Evolutionary conservation across 2,329 filamentous ascomycete genomes (phyloP).

Genomic region (Trichoderma sp.): DNA sequence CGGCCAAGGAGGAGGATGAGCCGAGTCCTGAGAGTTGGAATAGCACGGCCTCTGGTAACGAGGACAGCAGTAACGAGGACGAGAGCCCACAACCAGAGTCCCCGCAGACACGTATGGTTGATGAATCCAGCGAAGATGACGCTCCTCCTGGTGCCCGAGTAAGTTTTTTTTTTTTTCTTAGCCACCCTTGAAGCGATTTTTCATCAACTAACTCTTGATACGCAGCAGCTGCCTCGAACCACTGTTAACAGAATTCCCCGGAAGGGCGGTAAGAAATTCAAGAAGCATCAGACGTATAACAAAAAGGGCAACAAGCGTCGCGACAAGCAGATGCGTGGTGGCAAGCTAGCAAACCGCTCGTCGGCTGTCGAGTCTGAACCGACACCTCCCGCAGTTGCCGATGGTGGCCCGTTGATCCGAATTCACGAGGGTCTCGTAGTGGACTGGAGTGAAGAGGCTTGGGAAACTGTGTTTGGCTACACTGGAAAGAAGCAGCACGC

Average conservation of each 20-base stretch:
- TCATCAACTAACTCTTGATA: not conserved
- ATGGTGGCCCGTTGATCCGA: conserved; percentile 69
- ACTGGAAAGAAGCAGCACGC: conserved; percentile 43
- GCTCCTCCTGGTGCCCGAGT: conserved; percentile 36
- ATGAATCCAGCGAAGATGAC: conserved; percentile 61
- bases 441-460: conserved; percentile 77
- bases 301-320: conserved; percentile 55
- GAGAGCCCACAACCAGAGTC: conserved; percentile 43
- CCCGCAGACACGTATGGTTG: conserved; percentile 58
- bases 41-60: conserved; percentile 53
- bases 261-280: conserved; percentile 53
- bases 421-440: conserved; percentile 84
- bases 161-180: conserved; percentile 27
- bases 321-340: conserved; percentile 47
- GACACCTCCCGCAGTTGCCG: conserved; percentile 45
- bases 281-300: conserved; percentile 49
- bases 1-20: conserved; percentile 48
- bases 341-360: conserved; percentile 45
- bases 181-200: not conserved
- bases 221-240: conserved; percentile 26
- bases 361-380: conserved; percentile 42
- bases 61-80: conserved; percentile 58
- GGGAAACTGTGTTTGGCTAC: conserved; percentile 70
- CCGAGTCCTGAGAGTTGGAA: conserved; percentile 54
- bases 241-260: conserved; percentile 32